These are phyloP conservation scores for Pseudohalonectria lignicola DNA, from an alignment of 2,329 filamentous ascomycete genomes.

Conservation along the genomic window DNA sequence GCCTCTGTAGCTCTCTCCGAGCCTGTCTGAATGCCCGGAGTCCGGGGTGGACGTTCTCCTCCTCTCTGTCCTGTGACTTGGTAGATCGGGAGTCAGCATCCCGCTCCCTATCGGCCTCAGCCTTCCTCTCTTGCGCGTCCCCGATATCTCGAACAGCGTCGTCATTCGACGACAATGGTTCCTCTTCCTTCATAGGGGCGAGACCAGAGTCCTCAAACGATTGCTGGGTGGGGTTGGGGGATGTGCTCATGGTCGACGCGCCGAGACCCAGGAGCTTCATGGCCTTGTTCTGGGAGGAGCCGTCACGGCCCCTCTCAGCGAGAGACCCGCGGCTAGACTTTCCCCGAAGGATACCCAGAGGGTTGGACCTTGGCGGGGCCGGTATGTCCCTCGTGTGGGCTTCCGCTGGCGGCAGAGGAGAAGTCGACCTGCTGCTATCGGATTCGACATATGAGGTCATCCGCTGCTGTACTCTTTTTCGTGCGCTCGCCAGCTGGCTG, in stretches of 20 bases:
- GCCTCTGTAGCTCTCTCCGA: conserved; percentile 42
- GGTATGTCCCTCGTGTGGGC: conserved; percentile 18
- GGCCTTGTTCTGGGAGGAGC: conserved; percentile 36
- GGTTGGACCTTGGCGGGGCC: conserved; percentile 33
- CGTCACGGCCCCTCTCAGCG: conserved; percentile 29
- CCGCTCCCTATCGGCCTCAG: conserved; percentile 8
- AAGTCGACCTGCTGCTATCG: conserved; percentile 37
- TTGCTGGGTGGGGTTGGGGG: conserved; percentile 26
- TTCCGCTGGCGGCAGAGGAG: conserved; percentile 26
- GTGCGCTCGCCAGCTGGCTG: conserved; percentile 58
- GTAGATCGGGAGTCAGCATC: conserved; percentile 5
- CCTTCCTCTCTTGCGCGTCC: too few species aligned
- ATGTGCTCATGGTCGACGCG: conserved; percentile 25
- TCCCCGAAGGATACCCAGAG: conserved; percentile 51
- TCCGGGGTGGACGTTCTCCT: conserved; percentile 35
- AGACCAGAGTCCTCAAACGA: conserved; percentile 20
- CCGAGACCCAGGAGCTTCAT: conserved; percentile 52
- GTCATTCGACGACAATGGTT: conserved; percentile 2
- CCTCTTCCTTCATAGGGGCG: conserved; percentile 16
- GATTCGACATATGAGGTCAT: conserved; percentile 53
- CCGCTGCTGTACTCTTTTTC: conserved; percentile 61
- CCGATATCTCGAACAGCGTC: background rate
- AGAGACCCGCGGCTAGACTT: conserved; percentile 61
- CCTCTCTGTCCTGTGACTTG: conserved; percentile 18
- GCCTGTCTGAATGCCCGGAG: conserved; percentile 47